phyloP scores from a whole-genome alignment of 1,284 basidiomycete species.

The Sphagnurus paluster region DNA sequence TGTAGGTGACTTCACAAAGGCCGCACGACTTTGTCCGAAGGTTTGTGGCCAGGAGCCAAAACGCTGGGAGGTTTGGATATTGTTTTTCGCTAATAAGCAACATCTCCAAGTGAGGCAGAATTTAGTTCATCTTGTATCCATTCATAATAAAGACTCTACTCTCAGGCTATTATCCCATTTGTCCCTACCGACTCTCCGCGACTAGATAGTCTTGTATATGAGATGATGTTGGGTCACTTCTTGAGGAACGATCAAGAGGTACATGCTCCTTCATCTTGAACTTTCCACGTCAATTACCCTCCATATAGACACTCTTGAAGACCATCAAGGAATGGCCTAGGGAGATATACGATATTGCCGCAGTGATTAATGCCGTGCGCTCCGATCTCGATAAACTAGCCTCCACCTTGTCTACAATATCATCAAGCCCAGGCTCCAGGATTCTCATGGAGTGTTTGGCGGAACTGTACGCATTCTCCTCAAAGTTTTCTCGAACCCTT shows the following conservation, averaged over 20 bases:
- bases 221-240: constrained; percentile 92
- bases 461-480: constrained; percentile 65
- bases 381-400: constrained; percentile 74
- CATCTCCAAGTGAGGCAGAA: constrained; percentile 66
- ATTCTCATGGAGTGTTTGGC: constrained; percentile 91
- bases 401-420: constrained; percentile 47
- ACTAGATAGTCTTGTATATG: constrained; percentile 86
- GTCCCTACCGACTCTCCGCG: constrained; percentile 84
- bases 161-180: constrained; percentile 83
- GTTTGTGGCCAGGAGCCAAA: constrained; percentile 81
- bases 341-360: constrained; percentile 86
- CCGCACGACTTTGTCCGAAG: constrained; percentile 84
- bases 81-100: constrained; percentile 83
- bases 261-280: constrained; percentile 20
- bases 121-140: background rate
- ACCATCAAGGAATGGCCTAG: constrained; percentile 90
- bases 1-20: constrained; percentile 79
- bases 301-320: constrained; percentile 63
- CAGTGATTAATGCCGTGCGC: constrained; percentile 87
- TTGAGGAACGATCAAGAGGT: constrained; percentile 78
- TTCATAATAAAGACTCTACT: constrained; percentile 6
- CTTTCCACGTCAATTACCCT: constrained; percentile 1
- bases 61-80: constrained; percentile 96
- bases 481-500: background rate
- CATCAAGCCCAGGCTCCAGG: constrained; percentile 39